Conservation (phyloP, 306 rosid genomes). For the Glycine soja region DNA sequence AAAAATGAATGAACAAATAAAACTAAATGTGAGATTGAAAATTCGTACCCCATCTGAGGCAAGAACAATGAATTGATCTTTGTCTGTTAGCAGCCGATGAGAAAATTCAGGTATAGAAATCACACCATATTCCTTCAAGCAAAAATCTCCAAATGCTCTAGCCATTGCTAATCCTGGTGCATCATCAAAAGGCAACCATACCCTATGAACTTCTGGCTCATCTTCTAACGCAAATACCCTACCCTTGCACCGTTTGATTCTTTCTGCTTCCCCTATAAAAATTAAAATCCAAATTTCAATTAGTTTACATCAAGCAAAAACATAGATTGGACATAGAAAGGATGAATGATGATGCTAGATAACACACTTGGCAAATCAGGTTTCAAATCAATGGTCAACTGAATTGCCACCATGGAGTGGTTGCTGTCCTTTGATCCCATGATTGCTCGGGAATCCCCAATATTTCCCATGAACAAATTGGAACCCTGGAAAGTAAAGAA, state of each 20-base stretch:
- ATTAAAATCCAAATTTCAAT: slow-evolving; percentile 13
- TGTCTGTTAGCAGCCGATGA: slow-evolving; percentile 71
- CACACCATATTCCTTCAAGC: slow-evolving; percentile 95
- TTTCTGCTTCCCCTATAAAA: slow-evolving; percentile 85
- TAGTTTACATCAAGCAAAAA: slow-evolving; percentile 32
- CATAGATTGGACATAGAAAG: slow-evolving; percentile 26
- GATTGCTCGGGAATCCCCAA: slow-evolving; percentile 97
- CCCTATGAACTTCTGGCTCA: slow-evolving; percentile 95
- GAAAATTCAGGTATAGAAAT: slow-evolving; percentile 93
- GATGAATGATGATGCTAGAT: slow-evolving; percentile 16
- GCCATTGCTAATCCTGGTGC: slow-evolving; percentile 99
- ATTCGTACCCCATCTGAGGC: slow-evolving; percentile 96
- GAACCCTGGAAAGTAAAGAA: slow-evolving; percentile 68
- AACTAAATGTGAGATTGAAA: background rate
- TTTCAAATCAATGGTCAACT: slow-evolving; percentile 88
- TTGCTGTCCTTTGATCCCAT: slow-evolving; percentile 79
- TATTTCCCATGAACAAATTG: slow-evolving; percentile 80
- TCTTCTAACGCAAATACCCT: slow-evolving; percentile 96
- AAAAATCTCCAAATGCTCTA: slow-evolving; percentile 96
- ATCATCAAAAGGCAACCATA: slow-evolving; percentile 94
- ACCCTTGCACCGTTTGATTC: slow-evolving; percentile 88
- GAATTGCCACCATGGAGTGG: slow-evolving; percentile 76
- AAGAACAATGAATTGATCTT: slow-evolving; percentile 89
- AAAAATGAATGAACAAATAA: slow-evolving; percentile 9
- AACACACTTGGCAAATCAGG: slow-evolving; percentile 93